Evolutionary conservation across 371 early-diverging fungal species (phyloP).

Genomic region (Rhizopus sp.): DNA sequence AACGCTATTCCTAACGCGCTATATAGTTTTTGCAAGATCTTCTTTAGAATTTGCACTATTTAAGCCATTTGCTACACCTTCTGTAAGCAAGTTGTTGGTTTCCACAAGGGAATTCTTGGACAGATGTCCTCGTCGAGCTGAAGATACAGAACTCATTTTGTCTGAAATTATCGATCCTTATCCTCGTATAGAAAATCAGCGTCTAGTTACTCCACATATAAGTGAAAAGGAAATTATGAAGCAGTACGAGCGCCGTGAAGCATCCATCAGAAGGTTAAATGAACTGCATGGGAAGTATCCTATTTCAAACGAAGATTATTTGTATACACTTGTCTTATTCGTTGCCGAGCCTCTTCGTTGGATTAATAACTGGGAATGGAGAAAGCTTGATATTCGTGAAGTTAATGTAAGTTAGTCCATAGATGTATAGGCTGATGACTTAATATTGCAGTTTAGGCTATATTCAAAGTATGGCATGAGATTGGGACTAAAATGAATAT

Average conservation of each 20-base stretch:
- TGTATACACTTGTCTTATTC: constrained; percentile 52
- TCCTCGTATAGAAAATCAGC: constrained; percentile 38
- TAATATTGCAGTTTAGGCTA: constrained; percentile 17
- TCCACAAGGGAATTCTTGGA: constrained; percentile 49
- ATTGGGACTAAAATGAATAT: constrained; percentile 49
- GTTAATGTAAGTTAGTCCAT: constrained; percentile 32
- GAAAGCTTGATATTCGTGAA: constrained; percentile 45
- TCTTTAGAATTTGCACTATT: constrained; percentile 52
- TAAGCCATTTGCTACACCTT: constrained; percentile 53
- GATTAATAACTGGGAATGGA: constrained; percentile 53
- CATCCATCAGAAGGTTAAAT: constrained; percentile 46
- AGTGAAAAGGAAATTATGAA: constrained; percentile 26
- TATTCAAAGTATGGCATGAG: constrained; percentile 45
- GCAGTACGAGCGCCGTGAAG: constrained; percentile 33
- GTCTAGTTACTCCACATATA: constrained; percentile 20
- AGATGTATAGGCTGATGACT: neutral
- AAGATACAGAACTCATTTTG: constrained; percentile 53
- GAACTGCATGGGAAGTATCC: constrained; percentile 53
- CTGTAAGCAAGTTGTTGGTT: constrained; percentile 48
- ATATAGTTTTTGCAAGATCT: constrained; percentile 28
- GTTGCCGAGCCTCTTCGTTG: constrained; percentile 46
- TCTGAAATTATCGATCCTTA: constrained; percentile 42
- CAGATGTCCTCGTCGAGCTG: constrained; percentile 39
- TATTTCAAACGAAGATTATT: constrained; percentile 53
- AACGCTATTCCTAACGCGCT: neutral